Evolutionary conservation across 129 eudicot species (phyloP), one percentile per base, ranked within the genome.

Genomic region (Artemisia argyi): DNA sequence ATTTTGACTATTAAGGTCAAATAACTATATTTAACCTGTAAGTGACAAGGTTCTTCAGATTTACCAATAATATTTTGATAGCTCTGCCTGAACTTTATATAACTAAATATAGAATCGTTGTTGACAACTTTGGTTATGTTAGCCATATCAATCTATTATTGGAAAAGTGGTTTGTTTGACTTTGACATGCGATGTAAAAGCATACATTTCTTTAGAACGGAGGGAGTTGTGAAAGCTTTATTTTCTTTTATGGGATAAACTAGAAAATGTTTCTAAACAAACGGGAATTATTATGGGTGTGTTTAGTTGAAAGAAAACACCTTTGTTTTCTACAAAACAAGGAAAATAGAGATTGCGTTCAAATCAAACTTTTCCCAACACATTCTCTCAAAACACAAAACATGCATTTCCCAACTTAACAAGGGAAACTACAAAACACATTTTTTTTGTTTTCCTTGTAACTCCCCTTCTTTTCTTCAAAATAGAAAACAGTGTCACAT

Each of bases 151-250:
- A 39, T 39, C 44, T 39, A 1, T 39, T 39, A 39, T 39, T 39
- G 44, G 47, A 57, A 19, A 44, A 58, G 46, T 72, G 13, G 57
- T 69, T 57, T 58, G 14, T 56, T 55, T 71, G 65, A 58, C 56
- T 56, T 56, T 57, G 49, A 22, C 76, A 4, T 2, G 7, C 44
- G 16, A 60, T 46, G 60, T 22, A 26, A 16, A 48, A 8, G 62
- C 5, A 5, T 28, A 4, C 66, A 28, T 56, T 1, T 42, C 19
- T 18, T 56, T 50, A 24, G 7, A 26, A 51, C 9, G 1, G 71
- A 3, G 39, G 35, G 35, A 22, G 44, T 66, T 14, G 6, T 66
- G 42, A 66, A 66, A 22, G 58, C 42, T 49, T 49, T 26, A 10
- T 3, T 11, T 24, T 51, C 11, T 3, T 10, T 68, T 68, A 7